Evolutionary conservation across 2,329 filamentous ascomycete species (phyloP), one percentile per base, ranked within the genome.

Genomic region (Phialophora expanda): DNA sequence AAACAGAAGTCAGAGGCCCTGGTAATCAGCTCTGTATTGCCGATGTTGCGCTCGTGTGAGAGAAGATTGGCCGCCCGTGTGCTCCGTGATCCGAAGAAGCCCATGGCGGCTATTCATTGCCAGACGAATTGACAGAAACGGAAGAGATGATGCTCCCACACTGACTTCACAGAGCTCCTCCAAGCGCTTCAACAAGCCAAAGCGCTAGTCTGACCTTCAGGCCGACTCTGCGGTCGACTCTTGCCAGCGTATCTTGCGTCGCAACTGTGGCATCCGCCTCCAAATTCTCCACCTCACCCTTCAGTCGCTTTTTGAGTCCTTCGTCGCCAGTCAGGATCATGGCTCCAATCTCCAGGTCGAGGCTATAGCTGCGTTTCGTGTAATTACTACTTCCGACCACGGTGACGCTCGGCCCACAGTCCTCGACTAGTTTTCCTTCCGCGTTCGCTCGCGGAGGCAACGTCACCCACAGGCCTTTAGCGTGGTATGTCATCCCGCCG

Each of bases 401-500:
- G 34, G 89, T 96, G 62, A 98, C 83, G 56, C 89, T 89, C 0
- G 93, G 93, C 46, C 88, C 80, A 41, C 82, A 77, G 55, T 89
- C 85, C 1, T 83, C 81, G 46, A 81, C 56, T 7, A 65, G 22
- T 20, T 69, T 22, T 4, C 48, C 56, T 20, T 70, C 62, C n/a
- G 63, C 38, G 53, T 44, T 61, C 17, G 62, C 28, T 24, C 68
- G 64, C 30, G 71, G 61, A 8, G 72, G 62, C n/a, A 71, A 55
- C 7, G 70, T 70, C 34, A 66, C 59, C 67, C 68, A 69, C 30
- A 69, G 90, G 86, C 62, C 95, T 78, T 99, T 99, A 56, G 95
- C 95, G 74, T 99, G 95, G 78, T 99, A 99, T 0, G 94, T 97
- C 95, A 96, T 99, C 0, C 92, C 94, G 0, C 83, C 91, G 0